Base-by-base conservation (phyloP, 495 filamentous ascomycete genomes). In the Xylaria nigripes region DNA sequence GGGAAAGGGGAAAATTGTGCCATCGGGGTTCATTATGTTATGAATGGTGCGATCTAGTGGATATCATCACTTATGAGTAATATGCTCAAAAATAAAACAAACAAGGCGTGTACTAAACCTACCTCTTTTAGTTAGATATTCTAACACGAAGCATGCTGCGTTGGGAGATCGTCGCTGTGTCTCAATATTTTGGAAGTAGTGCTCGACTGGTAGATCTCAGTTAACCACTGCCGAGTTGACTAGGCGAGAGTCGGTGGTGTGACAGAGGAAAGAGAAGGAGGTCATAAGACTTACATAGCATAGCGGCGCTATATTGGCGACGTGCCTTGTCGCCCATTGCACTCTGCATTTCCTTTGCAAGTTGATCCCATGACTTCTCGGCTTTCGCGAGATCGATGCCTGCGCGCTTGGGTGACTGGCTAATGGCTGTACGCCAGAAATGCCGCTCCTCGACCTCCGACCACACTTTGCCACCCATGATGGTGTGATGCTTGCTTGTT, bases 381-480 rank as follows among this genome's bases (percentile, higher is more conserved):
- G 36, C 6, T 8, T 67, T 65, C 16, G 36, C 23, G 15, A 40
- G 34, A 18, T 70, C 59, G 5, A 57, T 24, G 0, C 68, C 68
- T 2, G 63, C 55, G 23, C 73, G 62, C 54, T 74, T 72, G 2
- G 65, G 56, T 1, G 73, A 72, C 8, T 60, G 52, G 9, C 67
- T 59, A 12, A 77, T 60, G n/a, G 69, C 58, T 0, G 27, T 23
- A 18, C 32, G 46, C 74, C 74, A 77, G 63, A 74, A 76, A 51
- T 64, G 45, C 1, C 23, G 21, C 59, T 77, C 74, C 51, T 77
- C 74, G 1, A 61, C 41, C 3, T 25, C 25, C 0, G 64, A 58
- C 74, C 74, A 77, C 8, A 67, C 36, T 48, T 62, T 72, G 7
- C 72, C 72, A 10, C 69, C 73, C 72, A 74, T 74, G 9, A 10